Evolutionary conservation across 1,284 basidiomycete genomes (phyloP), one percentile per base, ranked within the genome.

Genomic region (Leccinum angustisporum): DNA sequence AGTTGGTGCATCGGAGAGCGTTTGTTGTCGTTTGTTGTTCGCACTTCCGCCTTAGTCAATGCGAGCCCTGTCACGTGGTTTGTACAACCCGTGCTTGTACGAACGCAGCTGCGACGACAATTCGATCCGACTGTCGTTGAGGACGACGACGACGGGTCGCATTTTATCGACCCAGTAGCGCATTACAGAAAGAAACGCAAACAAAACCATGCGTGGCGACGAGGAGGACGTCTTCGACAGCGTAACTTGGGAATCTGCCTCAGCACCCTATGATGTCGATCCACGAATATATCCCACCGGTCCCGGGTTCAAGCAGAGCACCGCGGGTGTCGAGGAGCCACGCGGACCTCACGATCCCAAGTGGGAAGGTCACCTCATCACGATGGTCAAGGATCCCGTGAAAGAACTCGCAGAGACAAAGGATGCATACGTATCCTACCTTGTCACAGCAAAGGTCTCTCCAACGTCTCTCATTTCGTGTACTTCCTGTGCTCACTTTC

Each of bases 361-460:
- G 74, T 96, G 94, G 94, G 90, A 92, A 71, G 94, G 94, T 6
- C 92, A 91, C 79, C 87, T 97, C 72, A 82, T 89, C 54, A 91
- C 95, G 14, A 83, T 85, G 59, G 94, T 99, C 63, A 87, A 88
- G 71, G 96, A 98, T 72, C 95, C 96, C 27, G 86, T 95, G 64
- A 98, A 97, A 76, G 97, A 98, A 78, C 85, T 97, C 55, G 91
- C 95, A 65, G 95, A 96, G 68, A 96, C 94, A 53, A 97, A 97
- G 79, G 96, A 98, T 75, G 90, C 93, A 62, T 98, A 95, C 77
- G 94, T 98, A 59, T 95, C 94, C 53, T 99, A 98, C 76, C 82
- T 95, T 50, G 94, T 99, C 46, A 84, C 88, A 31, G 94, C 94
- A 51, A 90, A 93, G 85, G 95, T 96, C 70, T 66, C 81, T 66